Evolutionary conservation across 495 filamentous ascomycete genomes (phyloP), one percentile per base, ranked within the genome.

Genomic region (Thozetella sp.): DNA sequence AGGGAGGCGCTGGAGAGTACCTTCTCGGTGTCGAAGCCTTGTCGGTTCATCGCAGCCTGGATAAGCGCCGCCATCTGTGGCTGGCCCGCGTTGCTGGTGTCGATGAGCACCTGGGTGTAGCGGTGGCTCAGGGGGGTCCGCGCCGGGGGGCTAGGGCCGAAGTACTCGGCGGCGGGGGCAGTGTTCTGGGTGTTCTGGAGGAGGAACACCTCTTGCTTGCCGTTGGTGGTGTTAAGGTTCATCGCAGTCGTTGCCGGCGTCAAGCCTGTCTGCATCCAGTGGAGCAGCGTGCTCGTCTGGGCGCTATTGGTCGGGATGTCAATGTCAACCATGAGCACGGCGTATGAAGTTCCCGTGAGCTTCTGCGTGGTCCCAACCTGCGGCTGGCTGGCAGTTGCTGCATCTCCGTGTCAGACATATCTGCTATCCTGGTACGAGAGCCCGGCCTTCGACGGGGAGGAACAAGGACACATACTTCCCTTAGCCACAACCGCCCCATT

Each of bases 261-360:
- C 22, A 79, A 68, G 22, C 69, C 73, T 4, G 67, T 75, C 60
- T 79, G 77, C 59, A 78, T 51, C 76, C 77, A 80, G 67, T 76
- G 70, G 26, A 78, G 67, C 19, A 76, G 56, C 15, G 75, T 78
- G 53, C 59, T 65, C 10, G 76, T 78, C 22, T 59, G 19, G 0
- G 70, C 69, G 25, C 19, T 72, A 61, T 72, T 46, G 15, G 75
- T 73, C 2, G 76, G 76, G 46, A 80, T 77, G 63, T 80, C 76
- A 13, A 78, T 66, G 57, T 78, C 73, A 54, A 79, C 67, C 76
- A 78, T 78, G 55, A 79, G 23, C 1, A 72, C 61, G 22, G 67
- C 67, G 51, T 67, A 72, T 20, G 70, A 69, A 12, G 65, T 62
- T 25, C 69, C 67, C 13, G 61, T 60, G 20, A 77, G 55, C 22